A percentile compares a stretch with the other conserved stretches of the same genome.
phyloP scores from a whole-genome alignment of 140 eudicot species.

The Ambrosia hybrid region DNA sequence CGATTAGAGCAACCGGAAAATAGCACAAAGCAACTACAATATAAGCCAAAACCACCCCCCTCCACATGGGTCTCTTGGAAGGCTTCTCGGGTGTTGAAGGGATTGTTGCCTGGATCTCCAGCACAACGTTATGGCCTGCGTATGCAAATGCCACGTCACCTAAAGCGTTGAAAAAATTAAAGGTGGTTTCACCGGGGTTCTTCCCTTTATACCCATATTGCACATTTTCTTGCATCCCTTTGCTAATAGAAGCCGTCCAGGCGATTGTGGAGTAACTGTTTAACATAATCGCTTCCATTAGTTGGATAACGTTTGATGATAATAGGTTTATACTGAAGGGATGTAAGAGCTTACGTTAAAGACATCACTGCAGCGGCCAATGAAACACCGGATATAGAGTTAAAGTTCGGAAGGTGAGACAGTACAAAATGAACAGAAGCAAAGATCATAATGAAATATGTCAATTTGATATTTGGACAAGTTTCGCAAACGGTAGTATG shows the following conservation, averaged over 20 bases:
- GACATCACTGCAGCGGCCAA: conserved; percentile 74
- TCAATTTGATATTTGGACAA: conserved; percentile 38
- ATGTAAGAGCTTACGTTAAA: conserved; percentile 38
- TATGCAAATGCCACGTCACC: conserved; percentile 86
- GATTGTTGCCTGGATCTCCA: conserved; percentile 84
- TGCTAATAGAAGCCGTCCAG: conserved; percentile 61
- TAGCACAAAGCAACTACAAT: too few species aligned
- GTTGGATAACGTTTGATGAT: conserved; percentile 15
- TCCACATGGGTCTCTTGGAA: conserved; percentile 88
- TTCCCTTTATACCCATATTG: conserved; percentile 46
- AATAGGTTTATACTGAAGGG: neutral
- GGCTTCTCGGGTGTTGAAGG: conserved; percentile 89
- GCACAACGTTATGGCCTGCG: conserved; percentile 85
- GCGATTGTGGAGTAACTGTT: conserved; percentile 72
- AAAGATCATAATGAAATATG: conserved; percentile 41
- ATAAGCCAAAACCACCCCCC: conserved; percentile 8
- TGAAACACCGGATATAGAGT: conserved; percentile 56
- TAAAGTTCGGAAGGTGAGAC: too few species aligned
- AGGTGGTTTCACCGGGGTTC: conserved; percentile 38
- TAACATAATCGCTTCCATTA: neutral
- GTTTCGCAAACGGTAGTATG: too few species aligned
- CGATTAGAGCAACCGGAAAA: conserved; percentile 39
- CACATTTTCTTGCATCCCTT: conserved; percentile 54
- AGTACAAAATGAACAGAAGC: too few species aligned
- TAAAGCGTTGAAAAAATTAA: conserved; percentile 55